Evolutionary conservation across 2,329 filamentous ascomycete genomes (phyloP), one percentile per base, ranked within the genome.

Genomic region (Fonsecaea monophora): DNA sequence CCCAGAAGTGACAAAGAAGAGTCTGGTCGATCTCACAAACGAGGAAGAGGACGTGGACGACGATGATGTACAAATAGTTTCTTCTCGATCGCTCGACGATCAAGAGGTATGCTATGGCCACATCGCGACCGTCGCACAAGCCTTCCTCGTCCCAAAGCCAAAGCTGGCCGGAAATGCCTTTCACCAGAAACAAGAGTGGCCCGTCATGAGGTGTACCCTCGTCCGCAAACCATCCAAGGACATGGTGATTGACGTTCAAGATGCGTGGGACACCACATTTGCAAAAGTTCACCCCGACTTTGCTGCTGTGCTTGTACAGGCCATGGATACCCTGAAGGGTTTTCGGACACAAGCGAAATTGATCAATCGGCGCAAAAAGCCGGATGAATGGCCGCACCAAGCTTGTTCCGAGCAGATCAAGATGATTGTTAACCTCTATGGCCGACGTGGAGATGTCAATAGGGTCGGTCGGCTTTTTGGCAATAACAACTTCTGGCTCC

Each of bases 361-460:
- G 12, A 86, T 90, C 7, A 82, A 87, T 5, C 87, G 92, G 53
- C 86, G 83, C 50, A 90, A 87, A 73, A 80, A 82, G 57, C 79
- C 82, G 0, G 84, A 83, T n/a, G 92, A 97, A 72, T 80, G 82
- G 40, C 82, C 86, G 15, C 91, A 92, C 40, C 81, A 86, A 62
- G 76, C 82, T 0, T 86, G 85, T 2, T 92, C 91, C 1, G 81
- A 83, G 21, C 78, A 82, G 2, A 88, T 90, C 67, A 82, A 82
- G 12, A 82, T 94, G 32, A 88, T 91, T 25, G 81, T 97, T 32
- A 92, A 92, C 72, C 76, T 98, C 7, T 97, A 95, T 73, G 92
- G 92, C 0, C 89, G 91, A 6, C 83, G 89, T 42, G 89, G 87
- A 65, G 85, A 86, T 68, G 88, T 86, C 2, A 82, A 82, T 10